Conservation (phyloP, 768 basidiomycete genomes). For the Tylopilus rubrobrunneus region DNA sequence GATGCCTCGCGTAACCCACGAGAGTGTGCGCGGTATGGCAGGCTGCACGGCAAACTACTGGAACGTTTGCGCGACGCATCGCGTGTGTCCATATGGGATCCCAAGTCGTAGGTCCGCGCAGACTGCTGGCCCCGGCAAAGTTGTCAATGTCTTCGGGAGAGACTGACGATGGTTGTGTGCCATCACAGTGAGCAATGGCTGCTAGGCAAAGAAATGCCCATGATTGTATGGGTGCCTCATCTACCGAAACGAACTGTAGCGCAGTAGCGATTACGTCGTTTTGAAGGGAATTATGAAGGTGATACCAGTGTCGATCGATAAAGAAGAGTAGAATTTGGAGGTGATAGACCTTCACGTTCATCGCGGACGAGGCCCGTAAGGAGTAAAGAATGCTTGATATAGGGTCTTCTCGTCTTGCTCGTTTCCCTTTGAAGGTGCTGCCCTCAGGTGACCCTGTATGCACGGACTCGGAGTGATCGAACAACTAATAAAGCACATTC, state of each 20-base stretch:
- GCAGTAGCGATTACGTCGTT: constrained; percentile 53
- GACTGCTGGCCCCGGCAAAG: not conserved
- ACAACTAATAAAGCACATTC: constrained; percentile 44
- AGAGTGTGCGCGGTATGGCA: constrained; percentile 64
- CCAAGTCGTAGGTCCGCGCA: constrained; percentile 49
- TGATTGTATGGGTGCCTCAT: constrained; percentile 65
- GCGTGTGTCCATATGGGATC: constrained; percentile 80
- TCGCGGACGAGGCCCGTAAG: constrained; percentile 35
- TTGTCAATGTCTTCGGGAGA: constrained; percentile 1
- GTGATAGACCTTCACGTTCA: constrained; percentile 42
- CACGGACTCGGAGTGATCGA: constrained; percentile 55
- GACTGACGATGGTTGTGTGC: constrained; percentile 2
- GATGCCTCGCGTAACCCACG: constrained; percentile 37
- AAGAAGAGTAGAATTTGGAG: constrained; percentile 84
- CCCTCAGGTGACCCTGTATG: constrained; percentile 35
- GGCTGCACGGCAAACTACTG: constrained; percentile 74
- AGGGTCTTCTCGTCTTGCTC: constrained; percentile 55
- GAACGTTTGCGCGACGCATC: constrained; percentile 65
- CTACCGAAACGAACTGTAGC: constrained; percentile 56
- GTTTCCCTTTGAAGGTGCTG: constrained; percentile 41
- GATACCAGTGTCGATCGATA: constrained; percentile 71
- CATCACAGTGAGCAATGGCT: constrained; percentile 58
- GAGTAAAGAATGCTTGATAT: constrained; percentile 50
- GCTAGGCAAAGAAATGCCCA: constrained; percentile 85
- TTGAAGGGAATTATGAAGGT: constrained; percentile 57